Evolutionary conservation across 192 early-diverging fungal species (phyloP), one percentile per base, ranked within the genome.

Genomic region (Lobosporangium transversale): DNA sequence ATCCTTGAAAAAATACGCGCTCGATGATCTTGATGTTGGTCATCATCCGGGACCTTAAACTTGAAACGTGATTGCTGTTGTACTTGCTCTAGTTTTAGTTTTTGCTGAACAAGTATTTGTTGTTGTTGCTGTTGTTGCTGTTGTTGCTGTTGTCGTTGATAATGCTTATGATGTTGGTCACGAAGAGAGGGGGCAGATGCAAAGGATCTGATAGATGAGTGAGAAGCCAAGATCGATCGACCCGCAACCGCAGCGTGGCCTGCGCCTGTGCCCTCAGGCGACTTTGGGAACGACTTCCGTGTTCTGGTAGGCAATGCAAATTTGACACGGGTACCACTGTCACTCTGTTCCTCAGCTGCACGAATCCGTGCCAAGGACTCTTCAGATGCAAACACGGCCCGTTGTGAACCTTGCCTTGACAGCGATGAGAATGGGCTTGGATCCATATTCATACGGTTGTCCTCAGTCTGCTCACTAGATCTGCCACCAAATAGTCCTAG

Each of bases 111-210:
- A n/a, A n/a, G n/a, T n/a, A n/a, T n/a, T n/a, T n/a, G n/a, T n/a
- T 40, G 7, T 35, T 9, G 12, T 6, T 2, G 37, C 9, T 54
- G 12, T 6, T 45, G 37, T 17, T 30, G 1, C 40, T 58, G 40
- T 29, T 60, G 29, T 5, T 60, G 24, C 24, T 44, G 44, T 18
- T 60, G 54, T 21, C 40, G 54, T 21, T 40, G 54, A 29, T 62
- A 50, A 27, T 40, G 49, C 20, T 62, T 32, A 6, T 62, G 60
- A 17, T 18, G 45, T 35, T 50, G 58, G 3, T 61, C 37, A 26
- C 57, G 42, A 17, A 60, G 44, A 1, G 58, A 49, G 2, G 58
- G 58, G 2, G 26, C 58, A 3, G 58, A 60, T 48, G 58, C 58
- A 48, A 23, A 33, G 3, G 58, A 48, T 33, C 58, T 42, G 26